Percentiles rank a stretch among this genome's conserved stretches.
Conservation (phyloP, 2,329 filamentous ascomycete genomes). For the Colletotrichum orchidophilum region DNA sequence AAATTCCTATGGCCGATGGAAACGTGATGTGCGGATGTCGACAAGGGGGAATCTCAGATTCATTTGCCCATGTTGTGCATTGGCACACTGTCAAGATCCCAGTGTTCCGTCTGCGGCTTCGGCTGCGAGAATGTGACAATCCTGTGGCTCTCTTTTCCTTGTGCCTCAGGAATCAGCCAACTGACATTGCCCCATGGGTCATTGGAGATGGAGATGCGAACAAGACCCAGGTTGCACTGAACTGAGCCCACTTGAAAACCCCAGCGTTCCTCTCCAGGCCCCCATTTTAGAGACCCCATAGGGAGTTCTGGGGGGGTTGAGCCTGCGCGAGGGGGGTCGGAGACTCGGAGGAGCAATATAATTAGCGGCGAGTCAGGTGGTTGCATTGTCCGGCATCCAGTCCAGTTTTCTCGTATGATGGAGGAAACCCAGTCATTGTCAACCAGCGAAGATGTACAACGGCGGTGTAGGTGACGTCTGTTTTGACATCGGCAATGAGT, state of each 20-base stretch:
- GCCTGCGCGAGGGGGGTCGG: not conserved
- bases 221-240: not conserved
- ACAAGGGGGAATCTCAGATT: not conserved
- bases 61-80: not conserved
- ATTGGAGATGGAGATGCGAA: not conserved
- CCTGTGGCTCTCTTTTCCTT: not conserved
- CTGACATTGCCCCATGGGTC: not conserved
- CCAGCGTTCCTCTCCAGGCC: not conserved
- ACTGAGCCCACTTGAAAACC: not conserved
- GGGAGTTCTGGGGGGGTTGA: not conserved
- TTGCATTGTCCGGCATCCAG: not conserved
- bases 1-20: not conserved
- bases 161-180: not conserved
- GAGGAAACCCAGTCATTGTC: not conserved
- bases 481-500: not conserved
- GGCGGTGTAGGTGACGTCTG: not conserved
- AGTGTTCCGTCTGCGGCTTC: not conserved
- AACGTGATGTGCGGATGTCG: not conserved
- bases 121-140: not conserved
- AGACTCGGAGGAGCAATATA: not conserved
- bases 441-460: not conserved
- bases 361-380: conserved; percentile 8
- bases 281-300: not conserved
- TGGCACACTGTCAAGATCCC: not conserved
- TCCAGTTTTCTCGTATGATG: conserved; percentile 18